phyloP scores from a whole-genome alignment of 768 basidiomycete species.

The Lentinula guzmanii region DNA sequence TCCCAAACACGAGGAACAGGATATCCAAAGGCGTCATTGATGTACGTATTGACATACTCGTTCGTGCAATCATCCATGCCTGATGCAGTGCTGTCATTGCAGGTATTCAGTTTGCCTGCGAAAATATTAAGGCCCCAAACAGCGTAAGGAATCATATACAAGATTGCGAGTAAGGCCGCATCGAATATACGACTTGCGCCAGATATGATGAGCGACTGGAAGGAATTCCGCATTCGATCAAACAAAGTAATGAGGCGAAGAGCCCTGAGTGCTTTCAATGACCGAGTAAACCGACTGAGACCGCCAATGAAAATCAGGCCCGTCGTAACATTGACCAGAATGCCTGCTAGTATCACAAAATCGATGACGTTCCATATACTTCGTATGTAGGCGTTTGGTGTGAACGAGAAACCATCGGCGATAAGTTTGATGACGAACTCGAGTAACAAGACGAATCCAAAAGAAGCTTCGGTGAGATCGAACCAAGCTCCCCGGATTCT shows the following conservation, averaged over 20 bases:
- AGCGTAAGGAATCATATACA: slow-evolving; percentile 90
- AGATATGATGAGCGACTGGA: slow-evolving; percentile 81
- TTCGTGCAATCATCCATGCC: slow-evolving; percentile 64
- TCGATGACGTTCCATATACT: slow-evolving; percentile 93
- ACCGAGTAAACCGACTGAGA: slow-evolving; percentile 73
- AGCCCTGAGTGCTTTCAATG: slow-evolving; percentile 83
- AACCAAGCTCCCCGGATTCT: slow-evolving; percentile 76
- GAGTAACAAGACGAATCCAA: slow-evolving; percentile 64
- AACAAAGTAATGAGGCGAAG: slow-evolving; percentile 88
- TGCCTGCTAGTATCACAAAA: slow-evolving; percentile 73
- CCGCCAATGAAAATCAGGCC: slow-evolving; percentile 73
- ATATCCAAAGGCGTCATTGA: slow-evolving; percentile 59
- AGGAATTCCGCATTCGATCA: slow-evolving; percentile 79
- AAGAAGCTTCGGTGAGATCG: slow-evolving; percentile 68
- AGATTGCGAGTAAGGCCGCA: slow-evolving; percentile 81
- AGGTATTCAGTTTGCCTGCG: slow-evolving; percentile 73
- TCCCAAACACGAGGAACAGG: slow-evolving; percentile 84
- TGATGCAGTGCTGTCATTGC: slow-evolving; percentile 61
- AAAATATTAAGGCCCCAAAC: slow-evolving; percentile 96
- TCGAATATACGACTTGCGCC: slow-evolving; percentile 83
- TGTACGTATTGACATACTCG: slow-evolving; percentile 65
- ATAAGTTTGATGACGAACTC: slow-evolving; percentile 89
- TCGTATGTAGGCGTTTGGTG: slow-evolving; percentile 86
- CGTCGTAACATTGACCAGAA: slow-evolving; percentile 70
- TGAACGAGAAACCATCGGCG: slow-evolving; percentile 89